phyloP scores from a whole-genome alignment of 257 asterid genomes.

The Solanum tarapatanum region DNA sequence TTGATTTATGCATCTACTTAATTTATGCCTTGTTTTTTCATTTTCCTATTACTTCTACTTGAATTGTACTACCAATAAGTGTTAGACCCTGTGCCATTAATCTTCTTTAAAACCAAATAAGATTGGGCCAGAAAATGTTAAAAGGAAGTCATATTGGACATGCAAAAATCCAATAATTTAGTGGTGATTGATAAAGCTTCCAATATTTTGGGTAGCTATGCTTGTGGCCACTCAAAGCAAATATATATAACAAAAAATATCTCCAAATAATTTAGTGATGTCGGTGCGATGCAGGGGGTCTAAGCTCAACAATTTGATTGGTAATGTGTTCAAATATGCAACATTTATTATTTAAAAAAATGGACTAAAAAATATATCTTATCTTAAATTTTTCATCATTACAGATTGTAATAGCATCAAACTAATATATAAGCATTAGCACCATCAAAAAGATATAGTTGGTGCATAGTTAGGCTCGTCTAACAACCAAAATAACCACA shows the following conservation, averaged over 20 bases:
- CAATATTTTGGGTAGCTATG: neutral
- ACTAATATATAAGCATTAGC: no score
- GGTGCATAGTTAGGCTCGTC: no score
- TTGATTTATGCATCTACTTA: neutral
- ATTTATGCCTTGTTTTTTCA: neutral
- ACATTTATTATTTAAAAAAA: no score
- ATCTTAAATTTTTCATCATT: neutral
- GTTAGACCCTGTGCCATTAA: neutral
- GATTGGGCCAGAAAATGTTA: neutral
- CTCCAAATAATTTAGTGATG: neutral
- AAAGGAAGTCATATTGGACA: neutral
- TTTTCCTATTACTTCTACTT: neutral
- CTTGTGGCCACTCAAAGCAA: neutral
- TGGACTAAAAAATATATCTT: neutral
- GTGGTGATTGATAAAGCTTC: neutral
- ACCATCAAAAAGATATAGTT: no score
- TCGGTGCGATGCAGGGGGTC: neutral
- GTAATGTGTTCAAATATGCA: neutral
- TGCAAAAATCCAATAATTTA: neutral
- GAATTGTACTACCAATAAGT: neutral
- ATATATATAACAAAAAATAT: neutral
- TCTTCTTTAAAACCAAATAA: neutral
- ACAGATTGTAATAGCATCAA: no score
- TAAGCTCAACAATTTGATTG: neutral
- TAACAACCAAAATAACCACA: no score